Evolutionary conservation across 23 red algal genomes (phyloP), one percentile per base, ranked within the genome.

Genomic region (Gracilaria caudata): DNA sequence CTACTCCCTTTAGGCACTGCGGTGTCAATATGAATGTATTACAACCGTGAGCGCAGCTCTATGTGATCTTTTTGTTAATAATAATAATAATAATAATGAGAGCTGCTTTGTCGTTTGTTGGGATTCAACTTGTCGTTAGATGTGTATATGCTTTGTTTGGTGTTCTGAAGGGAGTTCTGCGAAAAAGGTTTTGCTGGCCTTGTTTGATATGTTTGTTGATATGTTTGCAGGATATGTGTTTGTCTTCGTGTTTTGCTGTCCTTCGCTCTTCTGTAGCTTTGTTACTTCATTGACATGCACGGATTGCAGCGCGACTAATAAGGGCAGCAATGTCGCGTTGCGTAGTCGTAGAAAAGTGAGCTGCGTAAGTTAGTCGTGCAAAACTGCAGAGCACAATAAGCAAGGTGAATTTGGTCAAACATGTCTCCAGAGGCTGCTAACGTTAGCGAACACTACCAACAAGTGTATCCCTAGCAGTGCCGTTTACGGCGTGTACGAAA

Each of bases 21-120:
- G 57, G 57, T 60, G 57, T 60, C 57, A 24, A 23, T 17, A 60
- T 60, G 25, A 61, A 61, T 61, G 14, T 66, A 66, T 36, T 35
- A 66, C 61, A 66, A 33, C 61, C 61, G 61, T 36, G 32, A 66
- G 12, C 61, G 8, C 61, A 30, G 61, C 61, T 35, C 61, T 35
- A 30, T 17, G 23, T 66, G 7, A 36, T 25, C 10, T 30, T 35
- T 35, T 35, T 66, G 30, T 36, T 10, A 36, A 66, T 66, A 66
- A 35, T 66, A 36, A 35, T 66, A 66, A 36, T 66, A 13, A 57
- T n/a, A 57, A 20, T 11, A 12, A 49, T 9, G 13, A 57, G 61
- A 66, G 61, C 61, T 35, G 61, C 30, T 36, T 33, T 66, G 61
- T 33, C 61, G 61, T 66, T 66, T 36, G 13, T 66, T 36, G 14